These are phyloP conservation scores for Beauveria scarabaeidicola DNA, from an alignment of 2,329 filamentous ascomycete species.

Conservation along the genomic window DNA sequence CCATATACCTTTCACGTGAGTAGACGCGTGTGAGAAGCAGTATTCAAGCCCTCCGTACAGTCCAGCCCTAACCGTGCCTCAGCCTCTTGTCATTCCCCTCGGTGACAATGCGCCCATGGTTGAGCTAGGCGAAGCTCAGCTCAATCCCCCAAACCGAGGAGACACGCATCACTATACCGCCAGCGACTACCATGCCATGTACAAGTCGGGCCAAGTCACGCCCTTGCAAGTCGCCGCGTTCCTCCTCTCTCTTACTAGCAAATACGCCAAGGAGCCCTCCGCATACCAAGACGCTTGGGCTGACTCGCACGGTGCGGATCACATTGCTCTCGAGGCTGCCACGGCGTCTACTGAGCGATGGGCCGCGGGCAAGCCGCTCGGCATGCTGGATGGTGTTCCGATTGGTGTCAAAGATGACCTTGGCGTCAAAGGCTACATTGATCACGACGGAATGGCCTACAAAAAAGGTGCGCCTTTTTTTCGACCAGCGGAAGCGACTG, in stretches of 20 bases:
- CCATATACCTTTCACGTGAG: conserved; percentile 40
- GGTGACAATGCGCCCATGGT: conserved; percentile 29
- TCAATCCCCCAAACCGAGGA: conserved; percentile 31
- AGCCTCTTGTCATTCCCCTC: conserved; percentile 52
- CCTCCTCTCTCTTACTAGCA: conserved; percentile 61
- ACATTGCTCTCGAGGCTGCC: conserved; percentile 58
- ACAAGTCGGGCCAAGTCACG: conserved; percentile 59
- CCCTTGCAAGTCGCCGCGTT: conserved; percentile 63
- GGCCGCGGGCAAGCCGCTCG: conserved; percentile 53
- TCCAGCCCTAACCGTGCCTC: neutral
- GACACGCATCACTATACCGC: conserved; percentile 56
- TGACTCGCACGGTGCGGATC: conserved; percentile 48
- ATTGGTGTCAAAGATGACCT: conserved; percentile 79
- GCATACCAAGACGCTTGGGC: conserved; percentile 66
- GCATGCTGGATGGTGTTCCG: conserved; percentile 72
- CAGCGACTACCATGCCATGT: conserved; percentile 69
- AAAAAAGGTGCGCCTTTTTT: conserved; percentile 45
- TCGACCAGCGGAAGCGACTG: conserved; percentile 45
- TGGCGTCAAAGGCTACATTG: conserved; percentile 60
- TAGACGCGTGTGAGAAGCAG: neutral
- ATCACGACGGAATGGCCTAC: conserved; percentile 55
- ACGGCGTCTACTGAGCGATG: conserved; percentile 66
- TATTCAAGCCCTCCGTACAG: neutral
- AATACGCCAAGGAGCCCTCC: conserved; percentile 43
- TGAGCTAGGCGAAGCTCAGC: conserved; percentile 33